phyloP scores from a whole-genome alignment of 768 basidiomycete species.

The Suillus sp. region DNA sequence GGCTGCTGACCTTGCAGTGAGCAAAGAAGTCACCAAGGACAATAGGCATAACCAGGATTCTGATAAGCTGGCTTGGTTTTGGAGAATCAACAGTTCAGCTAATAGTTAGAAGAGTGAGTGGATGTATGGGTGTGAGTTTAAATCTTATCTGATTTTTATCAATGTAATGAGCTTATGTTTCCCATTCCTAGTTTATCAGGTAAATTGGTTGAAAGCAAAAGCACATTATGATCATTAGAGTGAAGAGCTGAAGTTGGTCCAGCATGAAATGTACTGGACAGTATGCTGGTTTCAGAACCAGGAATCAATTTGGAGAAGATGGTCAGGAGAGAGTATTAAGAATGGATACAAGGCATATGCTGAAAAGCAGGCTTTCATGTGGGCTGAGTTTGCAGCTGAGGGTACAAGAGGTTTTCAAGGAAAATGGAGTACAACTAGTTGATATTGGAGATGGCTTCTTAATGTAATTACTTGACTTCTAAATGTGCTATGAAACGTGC shows the following conservation, averaged over 20 bases:
- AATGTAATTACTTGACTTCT: background rate
- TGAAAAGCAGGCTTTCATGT: background rate
- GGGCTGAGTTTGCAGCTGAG: background rate
- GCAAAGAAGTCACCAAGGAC: conserved; percentile 15
- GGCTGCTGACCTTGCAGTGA: conserved; percentile 9
- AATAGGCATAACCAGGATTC: conserved; percentile 13
- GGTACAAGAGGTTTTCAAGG: background rate
- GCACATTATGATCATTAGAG: conserved; percentile 21
- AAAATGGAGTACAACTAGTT: background rate
- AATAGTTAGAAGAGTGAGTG: background rate
- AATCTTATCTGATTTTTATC: background rate
- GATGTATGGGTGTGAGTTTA: conserved; percentile 8
- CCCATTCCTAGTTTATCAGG: conserved; percentile 5
- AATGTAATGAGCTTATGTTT: background rate
- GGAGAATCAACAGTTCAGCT: background rate
- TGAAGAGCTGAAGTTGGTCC: conserved; percentile 21
- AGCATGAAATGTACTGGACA: conserved; percentile 25
- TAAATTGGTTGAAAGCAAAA: conserved; percentile 18
- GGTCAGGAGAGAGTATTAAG: background rate
- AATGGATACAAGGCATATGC: background rate
- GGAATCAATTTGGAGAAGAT: background rate
- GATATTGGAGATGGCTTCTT: background rate
- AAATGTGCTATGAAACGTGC: no score
- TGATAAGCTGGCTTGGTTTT: conserved; percentile 13
- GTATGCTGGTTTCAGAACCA: conserved; percentile 14